Percentiles rank a stretch among this genome's conserved stretches.
Evolutionary conservation across 1,284 basidiomycete species (phyloP).

Genomic region (Boletellus deceptivus): DNA sequence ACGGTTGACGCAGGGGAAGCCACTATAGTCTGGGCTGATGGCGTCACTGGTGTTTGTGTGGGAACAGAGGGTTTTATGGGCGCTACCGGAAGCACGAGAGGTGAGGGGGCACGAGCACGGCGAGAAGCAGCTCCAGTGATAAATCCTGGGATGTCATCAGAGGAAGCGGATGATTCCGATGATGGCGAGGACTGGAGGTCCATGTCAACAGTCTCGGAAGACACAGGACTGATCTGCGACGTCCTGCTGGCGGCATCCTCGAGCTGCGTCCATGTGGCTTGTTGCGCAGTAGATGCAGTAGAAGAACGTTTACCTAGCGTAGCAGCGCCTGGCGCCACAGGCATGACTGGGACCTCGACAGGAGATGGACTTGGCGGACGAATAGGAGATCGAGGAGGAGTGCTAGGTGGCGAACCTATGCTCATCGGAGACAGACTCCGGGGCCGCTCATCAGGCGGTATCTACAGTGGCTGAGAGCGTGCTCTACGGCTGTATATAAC

Average conservation of each 20-base stretch:
- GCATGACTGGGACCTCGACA: constrained; percentile 1
- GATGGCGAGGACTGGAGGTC: constrained; percentile 35
- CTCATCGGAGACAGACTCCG: constrained; percentile 59
- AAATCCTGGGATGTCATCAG: constrained; percentile 32
- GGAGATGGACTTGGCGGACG: constrained; percentile 1
- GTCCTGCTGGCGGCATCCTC: constrained; percentile 31
- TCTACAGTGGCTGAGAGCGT: constrained; percentile 30
- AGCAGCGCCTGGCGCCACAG: constrained; percentile 3
- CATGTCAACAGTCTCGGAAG: constrained; percentile 36
- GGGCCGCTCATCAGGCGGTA: constrained; percentile 26
- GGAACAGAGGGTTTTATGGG: constrained; percentile 14
- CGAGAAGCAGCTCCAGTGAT: constrained; percentile 33
- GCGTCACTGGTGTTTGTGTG: constrained; percentile 18
- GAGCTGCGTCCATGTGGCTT: constrained; percentile 18
- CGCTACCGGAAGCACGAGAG: constrained; percentile 24
- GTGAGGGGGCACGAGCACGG: constrained; percentile 28
- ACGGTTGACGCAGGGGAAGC: constrained; percentile 23
- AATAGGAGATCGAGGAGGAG: constrained; percentile 30
- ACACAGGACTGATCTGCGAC: constrained; percentile 32
- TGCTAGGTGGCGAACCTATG: constrained; percentile 45
- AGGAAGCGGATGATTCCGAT: constrained; percentile 23
- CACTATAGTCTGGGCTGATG: constrained; percentile 17
- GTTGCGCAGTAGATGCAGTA: constrained; percentile 15
- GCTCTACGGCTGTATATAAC: constrained; percentile 1
- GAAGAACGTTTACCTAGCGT: constrained; percentile 9